Evolutionary conservation across 192 early-diverging fungal genomes (phyloP), one percentile per base, ranked within the genome.

Genomic region (Linnemannia elongata): DNA sequence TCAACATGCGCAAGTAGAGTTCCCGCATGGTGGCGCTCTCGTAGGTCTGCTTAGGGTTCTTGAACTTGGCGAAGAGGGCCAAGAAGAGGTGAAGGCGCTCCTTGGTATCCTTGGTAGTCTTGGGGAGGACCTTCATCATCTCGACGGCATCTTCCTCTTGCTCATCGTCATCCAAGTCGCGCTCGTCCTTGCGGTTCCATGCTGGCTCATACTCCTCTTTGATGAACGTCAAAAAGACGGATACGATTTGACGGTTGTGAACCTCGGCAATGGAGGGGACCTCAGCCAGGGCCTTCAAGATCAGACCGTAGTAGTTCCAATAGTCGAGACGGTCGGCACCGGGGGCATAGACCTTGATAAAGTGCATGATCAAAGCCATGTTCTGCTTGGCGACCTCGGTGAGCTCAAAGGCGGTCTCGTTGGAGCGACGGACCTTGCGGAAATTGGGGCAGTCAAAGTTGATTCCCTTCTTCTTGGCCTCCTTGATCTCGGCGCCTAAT

Each of bases 1-100:
- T 88, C 45, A 99, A 91, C 38, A 99, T 84, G 30, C 93, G 90
- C 76, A 97, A 83, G 72, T 93, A 97, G 27, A 93, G 81, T n/a
- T 88, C 80, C 69, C 94, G 91, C 22, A 98, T 75, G 38, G 91
- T 85, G 22, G 83, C 66, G 20, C 91, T 77, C 55, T 93, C 89
- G 77, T 90, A 89, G 2, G 95, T 80, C 36, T 83, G 83, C 70
- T 89, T 83, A 9, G 95, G 94, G 44, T 94, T 93, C 52, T 90
- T 90, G 69, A 96, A 92, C 57, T 94, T 94, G 22, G 95, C 81
- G 35, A 97, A 93, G 1, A 96, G 82, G 36, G 79, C 72, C 54
- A 98, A 79, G 85, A 92, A 97, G 45, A 79, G 74, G 45, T 89
- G 82, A 38, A 85, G 74, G 10, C 82, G 82, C 18, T 76, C 74